phyloP scores from a whole-genome alignment of 2,329 filamentous ascomycete species.

The Chaetomium sp. region DNA sequence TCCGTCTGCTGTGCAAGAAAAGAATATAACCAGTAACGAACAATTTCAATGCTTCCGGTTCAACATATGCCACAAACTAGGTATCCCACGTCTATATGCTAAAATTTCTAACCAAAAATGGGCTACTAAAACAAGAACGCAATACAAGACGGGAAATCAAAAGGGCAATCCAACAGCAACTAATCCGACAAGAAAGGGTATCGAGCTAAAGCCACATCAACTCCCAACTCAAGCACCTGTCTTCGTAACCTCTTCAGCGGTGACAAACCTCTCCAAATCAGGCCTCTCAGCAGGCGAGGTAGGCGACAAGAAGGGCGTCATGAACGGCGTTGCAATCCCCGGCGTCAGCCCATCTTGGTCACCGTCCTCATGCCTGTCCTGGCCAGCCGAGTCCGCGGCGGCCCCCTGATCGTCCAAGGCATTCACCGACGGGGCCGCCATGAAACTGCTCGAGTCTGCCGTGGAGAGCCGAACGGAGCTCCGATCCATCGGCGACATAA shows the following conservation, averaged over 20 bases:
- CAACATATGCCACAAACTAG: not conserved
- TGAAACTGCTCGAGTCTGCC: conserved; percentile 27
- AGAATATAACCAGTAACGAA: not conserved
- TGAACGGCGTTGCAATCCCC: conserved; percentile 14
- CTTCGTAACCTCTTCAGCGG: conserved; percentile 51
- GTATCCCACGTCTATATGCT: not conserved
- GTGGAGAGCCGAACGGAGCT: conserved; percentile 41
- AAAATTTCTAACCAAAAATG: not conserved
- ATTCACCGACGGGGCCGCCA: conserved; percentile 11
- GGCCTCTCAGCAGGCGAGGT: conserved; percentile 40
- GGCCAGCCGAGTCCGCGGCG: not conserved
- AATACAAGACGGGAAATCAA: not conserved
- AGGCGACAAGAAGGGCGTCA: conserved; percentile 25
- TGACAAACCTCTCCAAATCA: conserved; percentile 57
- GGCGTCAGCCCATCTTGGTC: not conserved
- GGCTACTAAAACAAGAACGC: conserved; percentile 1
- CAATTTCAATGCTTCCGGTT: not conserved
- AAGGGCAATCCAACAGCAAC: not conserved
- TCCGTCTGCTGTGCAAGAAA: not conserved
- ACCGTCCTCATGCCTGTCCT: not conserved
- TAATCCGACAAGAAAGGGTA: conserved; percentile 16
- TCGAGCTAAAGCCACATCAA: conserved; percentile 12
- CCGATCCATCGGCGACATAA: conserved; percentile 50
- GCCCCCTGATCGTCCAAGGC: not conserved
- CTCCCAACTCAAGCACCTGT: conserved; percentile 6